phyloP scores from a whole-genome alignment of 2,329 filamentous ascomycete species.

The Dothideomycetes sp. region DNA sequence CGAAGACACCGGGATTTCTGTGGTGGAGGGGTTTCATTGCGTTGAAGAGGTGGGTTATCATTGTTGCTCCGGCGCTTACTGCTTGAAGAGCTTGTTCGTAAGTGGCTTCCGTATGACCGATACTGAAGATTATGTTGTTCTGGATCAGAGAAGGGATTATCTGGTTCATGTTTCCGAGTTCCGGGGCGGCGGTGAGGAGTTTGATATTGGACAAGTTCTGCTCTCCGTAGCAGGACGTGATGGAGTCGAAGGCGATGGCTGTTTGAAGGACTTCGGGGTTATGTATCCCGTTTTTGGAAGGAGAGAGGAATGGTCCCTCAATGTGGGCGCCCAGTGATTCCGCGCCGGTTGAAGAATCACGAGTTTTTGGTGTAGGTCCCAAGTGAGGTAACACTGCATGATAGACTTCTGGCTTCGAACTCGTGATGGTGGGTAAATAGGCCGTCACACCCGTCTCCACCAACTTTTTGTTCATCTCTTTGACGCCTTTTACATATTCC shows the following conservation, averaged over 20 bases:
- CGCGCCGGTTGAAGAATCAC: slow-evolving; percentile 59
- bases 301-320: slow-evolving; percentile 80
- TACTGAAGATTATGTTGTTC: slow-evolving; percentile 63
- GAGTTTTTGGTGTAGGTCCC: slow-evolving; percentile 55
- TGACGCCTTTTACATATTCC: slow-evolving; percentile 66
- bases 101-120: slow-evolving; percentile 79
- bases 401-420: slow-evolving; percentile 72
- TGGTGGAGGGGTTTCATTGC: slow-evolving; percentile 87
- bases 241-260: slow-evolving; percentile 53
- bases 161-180: slow-evolving; percentile 60
- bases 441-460: slow-evolving; percentile 76
- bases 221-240: slow-evolving; percentile 63
- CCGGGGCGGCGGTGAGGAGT: slow-evolving; percentile 80
- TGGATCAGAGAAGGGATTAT: slow-evolving; percentile 58
- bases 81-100: slow-evolving; percentile 71
- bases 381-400: slow-evolving; percentile 70
- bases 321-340: slow-evolving; percentile 86
- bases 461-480: slow-evolving; percentile 60
- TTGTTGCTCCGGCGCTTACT: slow-evolving; percentile 65
- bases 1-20: slow-evolving; percentile 84
- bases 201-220: slow-evolving; percentile 60
- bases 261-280: slow-evolving; percentile 61
- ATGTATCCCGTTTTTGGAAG: slow-evolving; percentile 80
- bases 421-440: slow-evolving; percentile 78
- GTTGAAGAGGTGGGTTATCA: slow-evolving; percentile 93